Percentiles rank a stretch among this genome's conserved stretches.
Conservation (phyloP, 1,139 yeast genomes). For the Entelexis sorbosivorans region DNA sequence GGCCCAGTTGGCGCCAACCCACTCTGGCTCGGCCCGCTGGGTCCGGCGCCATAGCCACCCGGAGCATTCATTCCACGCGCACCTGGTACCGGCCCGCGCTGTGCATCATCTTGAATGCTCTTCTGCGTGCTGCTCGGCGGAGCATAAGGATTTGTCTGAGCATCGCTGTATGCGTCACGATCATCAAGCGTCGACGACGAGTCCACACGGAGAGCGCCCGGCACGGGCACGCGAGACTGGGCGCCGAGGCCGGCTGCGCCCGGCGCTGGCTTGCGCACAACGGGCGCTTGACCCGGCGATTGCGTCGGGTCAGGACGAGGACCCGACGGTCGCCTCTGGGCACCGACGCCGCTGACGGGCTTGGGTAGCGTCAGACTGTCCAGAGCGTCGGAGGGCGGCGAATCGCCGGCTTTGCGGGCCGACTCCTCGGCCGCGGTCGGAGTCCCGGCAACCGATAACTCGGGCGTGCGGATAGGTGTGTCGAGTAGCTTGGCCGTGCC, state of each 20-base stretch:
- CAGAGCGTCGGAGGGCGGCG: slow-evolving; percentile 2
- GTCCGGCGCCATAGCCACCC: no score
- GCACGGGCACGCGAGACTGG: background rate
- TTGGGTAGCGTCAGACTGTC: slow-evolving; percentile 1
- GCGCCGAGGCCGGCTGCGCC: background rate
- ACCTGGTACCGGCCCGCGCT: no score
- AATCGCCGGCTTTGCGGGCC: background rate
- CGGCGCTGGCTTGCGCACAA: background rate
- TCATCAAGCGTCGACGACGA: background rate
- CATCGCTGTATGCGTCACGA: background rate
- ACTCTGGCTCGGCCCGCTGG: background rate
- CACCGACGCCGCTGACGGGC: background rate
- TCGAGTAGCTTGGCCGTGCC: slow-evolving; percentile 15
- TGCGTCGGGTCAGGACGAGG: slow-evolving; percentile 18
- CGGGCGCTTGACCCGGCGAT: background rate
- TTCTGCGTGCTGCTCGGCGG: background rate
- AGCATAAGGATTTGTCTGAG: background rate
- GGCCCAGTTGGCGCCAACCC: background rate
- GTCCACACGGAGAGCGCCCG: background rate
- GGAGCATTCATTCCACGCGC: no score
- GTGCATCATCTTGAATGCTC: no score
- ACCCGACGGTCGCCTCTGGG: slow-evolving; percentile 16
- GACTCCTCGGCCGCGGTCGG: background rate
- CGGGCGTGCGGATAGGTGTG: slow-evolving; percentile 19
- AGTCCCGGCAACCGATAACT: background rate